A percentile compares a stretch with the other conserved stretches of the same genome.
Evolutionary conservation across 2,329 filamentous ascomycete genomes (phyloP).

Genomic region (Septoria petroselini): DNA sequence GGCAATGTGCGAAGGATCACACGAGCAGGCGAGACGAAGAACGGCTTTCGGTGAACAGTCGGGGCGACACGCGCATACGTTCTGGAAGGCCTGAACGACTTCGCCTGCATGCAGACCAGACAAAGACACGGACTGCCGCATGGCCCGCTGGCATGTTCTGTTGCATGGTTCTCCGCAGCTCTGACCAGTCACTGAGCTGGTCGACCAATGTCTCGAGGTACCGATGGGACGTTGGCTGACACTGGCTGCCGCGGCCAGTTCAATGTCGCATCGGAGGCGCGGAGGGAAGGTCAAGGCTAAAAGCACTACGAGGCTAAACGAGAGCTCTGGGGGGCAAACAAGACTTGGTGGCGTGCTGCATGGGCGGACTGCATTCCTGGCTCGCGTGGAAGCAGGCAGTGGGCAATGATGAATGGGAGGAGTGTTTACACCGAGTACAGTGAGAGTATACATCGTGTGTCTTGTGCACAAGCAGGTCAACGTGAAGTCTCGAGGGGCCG

Average conservation of each 20-base stretch:
- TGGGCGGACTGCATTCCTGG: constrained; percentile 5
- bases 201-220: neutral
- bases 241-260: neutral
- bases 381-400: neutral
- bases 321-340: neutral
- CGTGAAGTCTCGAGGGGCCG: too few relatives aligned
- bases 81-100: neutral
- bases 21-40: neutral
- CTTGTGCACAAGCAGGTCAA: too few relatives aligned
- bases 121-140: neutral
- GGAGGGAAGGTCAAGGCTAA: neutral
- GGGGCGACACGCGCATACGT: neutral
- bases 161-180: constrained; percentile 1
- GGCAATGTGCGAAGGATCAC: constrained; percentile 1
- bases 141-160: neutral
- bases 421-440: too few relatives aligned
- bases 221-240: neutral
- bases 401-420: too few relatives aligned
- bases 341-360: constrained; percentile 6
- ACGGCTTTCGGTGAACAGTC: neutral
- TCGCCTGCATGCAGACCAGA: neutral
- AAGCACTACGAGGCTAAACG: constrained; percentile 4
- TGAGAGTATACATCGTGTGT: too few relatives aligned
- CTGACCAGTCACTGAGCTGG: neutral
- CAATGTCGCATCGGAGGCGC: constrained; percentile 1